These are phyloP conservation scores for Sporothrix humicola DNA, from an alignment of 2,329 filamentous ascomycete species.

Conservation along the genomic window DNA sequence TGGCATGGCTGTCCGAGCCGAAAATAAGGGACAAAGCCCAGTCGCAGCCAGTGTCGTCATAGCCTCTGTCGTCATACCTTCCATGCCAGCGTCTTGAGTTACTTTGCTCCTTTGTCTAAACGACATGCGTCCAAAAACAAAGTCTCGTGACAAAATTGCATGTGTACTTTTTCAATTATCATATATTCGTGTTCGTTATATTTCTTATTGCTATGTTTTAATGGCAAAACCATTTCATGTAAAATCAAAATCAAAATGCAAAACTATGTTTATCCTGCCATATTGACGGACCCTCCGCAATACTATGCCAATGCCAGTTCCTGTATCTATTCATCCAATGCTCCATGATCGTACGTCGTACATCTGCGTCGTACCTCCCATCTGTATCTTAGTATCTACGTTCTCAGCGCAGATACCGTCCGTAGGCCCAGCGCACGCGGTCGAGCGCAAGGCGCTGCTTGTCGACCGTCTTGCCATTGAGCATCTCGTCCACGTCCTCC, in stretches of 20 bases:
- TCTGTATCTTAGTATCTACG: too few relatives aligned
- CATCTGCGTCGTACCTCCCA: too few relatives aligned
- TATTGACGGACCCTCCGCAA: background rate
- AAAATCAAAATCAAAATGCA: background rate
- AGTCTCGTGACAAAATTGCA: background rate
- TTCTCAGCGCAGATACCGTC: conserved; percentile 65
- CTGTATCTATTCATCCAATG: background rate
- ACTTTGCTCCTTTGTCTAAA: background rate
- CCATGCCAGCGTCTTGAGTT: background rate
- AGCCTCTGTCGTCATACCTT: conserved; percentile 4
- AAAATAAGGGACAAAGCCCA: conserved; percentile 6
- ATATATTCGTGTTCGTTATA: background rate
- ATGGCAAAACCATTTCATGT: background rate
- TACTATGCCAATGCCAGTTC: conserved; percentile 4
- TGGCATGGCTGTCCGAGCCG: background rate
- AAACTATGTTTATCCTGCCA: conserved; percentile 12
- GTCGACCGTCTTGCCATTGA: conserved; percentile 79
- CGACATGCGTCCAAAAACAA: background rate
- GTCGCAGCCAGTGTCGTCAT: conserved; percentile 5
- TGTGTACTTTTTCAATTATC: background rate
- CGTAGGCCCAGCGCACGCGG: conserved; percentile 89
- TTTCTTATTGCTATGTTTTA: background rate
- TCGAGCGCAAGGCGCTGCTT: conserved; percentile 80
- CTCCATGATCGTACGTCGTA: background rate
- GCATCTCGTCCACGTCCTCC: conserved; percentile 84